Evolutionary conservation across 306 rosid species (phyloP), one percentile per base, ranked within the genome.

Genomic region (Pyrus bretschneideri): DNA sequence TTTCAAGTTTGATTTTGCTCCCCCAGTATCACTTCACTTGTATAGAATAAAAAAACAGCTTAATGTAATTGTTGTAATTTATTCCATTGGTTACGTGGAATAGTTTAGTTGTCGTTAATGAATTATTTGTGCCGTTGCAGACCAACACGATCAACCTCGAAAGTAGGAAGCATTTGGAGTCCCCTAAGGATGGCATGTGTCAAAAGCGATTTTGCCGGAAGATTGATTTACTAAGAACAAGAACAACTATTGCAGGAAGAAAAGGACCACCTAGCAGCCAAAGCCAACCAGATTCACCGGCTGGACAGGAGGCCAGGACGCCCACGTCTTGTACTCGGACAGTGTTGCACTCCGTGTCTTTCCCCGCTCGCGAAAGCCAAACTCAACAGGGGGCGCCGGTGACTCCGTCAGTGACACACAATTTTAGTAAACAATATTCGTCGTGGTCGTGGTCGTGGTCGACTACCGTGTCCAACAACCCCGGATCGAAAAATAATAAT

Each of bases 121-220:
- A 55, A 55, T 55, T 55, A n/a, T 55, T 18, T 55, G 61, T 10
- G 29, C 29, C 11, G 6, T 9, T 58, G 27, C 62, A 58, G 21
- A 15, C 23, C 25, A 29, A 38, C 67, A 4, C 25, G 67, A 35
- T 11, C 76, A 69, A 6, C 70, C 81, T 67, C 55, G 78, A 76
- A 18, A 65, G 45, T 21, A 69, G 68, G 45, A 63, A 35, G 51
- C 82, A 38, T 19, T 19, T 14, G 17, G 74, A 76, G 46, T 15
- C 86, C 42, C 14, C 76, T 11, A 52, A 71, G 69, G 84, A 81
- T 30, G 86, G 83, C 69, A 80, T 79, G 85, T 72, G 82, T 55
- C 83, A 74, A 69, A 83, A 80, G 46, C 72, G 73, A 7, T n/a
- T 75, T 78, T 4, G 80, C 66, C 77, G 74, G 82, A 84, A 70